Evolutionary conservation across 805 yeast genomes (phyloP), one percentile per base, ranked within the genome.

Genomic region (Cyberlindnera euphorbiae): DNA sequence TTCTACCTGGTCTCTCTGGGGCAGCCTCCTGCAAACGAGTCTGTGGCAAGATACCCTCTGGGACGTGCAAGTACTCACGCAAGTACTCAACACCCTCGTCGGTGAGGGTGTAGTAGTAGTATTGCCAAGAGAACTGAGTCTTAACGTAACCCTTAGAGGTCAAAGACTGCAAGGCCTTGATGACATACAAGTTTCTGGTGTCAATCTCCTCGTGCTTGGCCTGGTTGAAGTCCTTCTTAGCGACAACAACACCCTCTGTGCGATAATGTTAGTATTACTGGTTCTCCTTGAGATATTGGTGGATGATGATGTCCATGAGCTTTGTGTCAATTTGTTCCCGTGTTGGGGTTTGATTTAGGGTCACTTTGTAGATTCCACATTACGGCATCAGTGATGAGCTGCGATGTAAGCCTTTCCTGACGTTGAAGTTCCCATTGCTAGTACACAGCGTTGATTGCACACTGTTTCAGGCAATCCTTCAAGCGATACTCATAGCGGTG

Each of bases 61-160:
- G 98, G 63, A 93, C 80, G 82, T 89, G 88, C 72, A 93, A 83
- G 86, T 88, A 93, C 69, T 86, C 88, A 77, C 97, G 85, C 67
- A 93, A 83, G 84, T 77, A 93, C 67, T 88, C 96, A 55, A 93
- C 90, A 82, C 99, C 99, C 75, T 86, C 96, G 68, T 93, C 97
- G 68, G 97, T 93, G 69, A 93, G 84, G 79, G 98, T 87, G 94
- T 93, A 93, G 95, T 93, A 93, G 79, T 93, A 93, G 82, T 87
- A 87, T 82, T 89, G 97, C 99, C 99, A 93, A 65, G 97, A 90
- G 83, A 90, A 93, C 77, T 88, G 97, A 62, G 99, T 93, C 86
- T 90, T 88, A 73, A 93, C 97, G 82, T 65, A 93, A 71, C 99
- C 99, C 74, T 83, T 87, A 51, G 98, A 93, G 66, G 95, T 87